Percentiles rank a stretch among this genome's conserved stretches.
Conservation (phyloP, 2,329 filamentous ascomycete species). For the Periconia sp. region DNA sequence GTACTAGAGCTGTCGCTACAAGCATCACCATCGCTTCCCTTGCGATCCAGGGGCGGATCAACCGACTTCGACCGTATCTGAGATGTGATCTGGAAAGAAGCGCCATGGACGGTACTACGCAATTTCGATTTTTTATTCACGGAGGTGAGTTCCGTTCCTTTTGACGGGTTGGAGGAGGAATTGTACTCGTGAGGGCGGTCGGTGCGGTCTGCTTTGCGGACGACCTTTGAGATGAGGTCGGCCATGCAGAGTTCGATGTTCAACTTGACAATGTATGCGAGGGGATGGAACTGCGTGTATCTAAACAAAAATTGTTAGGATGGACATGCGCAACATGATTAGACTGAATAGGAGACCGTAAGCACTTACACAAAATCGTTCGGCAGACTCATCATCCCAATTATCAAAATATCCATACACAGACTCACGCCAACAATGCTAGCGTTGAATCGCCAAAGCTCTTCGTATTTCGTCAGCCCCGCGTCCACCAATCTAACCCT, state of each 20-base stretch:
- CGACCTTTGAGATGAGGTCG: slow-evolving; percentile 38
- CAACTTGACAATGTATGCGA: slow-evolving; percentile 46
- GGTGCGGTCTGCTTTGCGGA: slow-evolving; percentile 9
- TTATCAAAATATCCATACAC: slow-evolving; percentile 42
- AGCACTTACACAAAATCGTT: slow-evolving; percentile 28
- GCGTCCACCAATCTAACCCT: slow-evolving; percentile 33
- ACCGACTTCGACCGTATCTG: too few species aligned
- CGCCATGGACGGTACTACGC: too few species aligned
- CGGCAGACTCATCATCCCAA: slow-evolving; percentile 34
- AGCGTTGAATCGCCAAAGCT: slow-evolving; percentile 41
- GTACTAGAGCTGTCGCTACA: too few species aligned
- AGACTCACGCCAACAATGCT: slow-evolving; percentile 37
- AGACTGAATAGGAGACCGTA: slow-evolving; percentile 1
- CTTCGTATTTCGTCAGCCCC: slow-evolving; percentile 42
- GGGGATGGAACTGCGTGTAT: slow-evolving; percentile 41
- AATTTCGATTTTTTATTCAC: too few species aligned
- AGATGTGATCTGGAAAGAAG: too few species aligned
- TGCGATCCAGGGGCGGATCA: too few species aligned
- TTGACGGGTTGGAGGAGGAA: slow-evolving; percentile 7
- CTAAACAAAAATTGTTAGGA: slow-evolving; percentile 1
- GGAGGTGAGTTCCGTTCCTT: slow-evolving; percentile 6
- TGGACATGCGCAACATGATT: background rate
- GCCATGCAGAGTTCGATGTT: slow-evolving; percentile 48
- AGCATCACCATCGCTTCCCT: too few species aligned
- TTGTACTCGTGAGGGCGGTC: slow-evolving; percentile 3